Percentiles rank a stretch among this genome's conserved stretches.
These are phyloP conservation scores for Blastomyces gilchristii DNA, from an alignment of 2,329 filamentous ascomycete species.

Conservation along the genomic window DNA sequence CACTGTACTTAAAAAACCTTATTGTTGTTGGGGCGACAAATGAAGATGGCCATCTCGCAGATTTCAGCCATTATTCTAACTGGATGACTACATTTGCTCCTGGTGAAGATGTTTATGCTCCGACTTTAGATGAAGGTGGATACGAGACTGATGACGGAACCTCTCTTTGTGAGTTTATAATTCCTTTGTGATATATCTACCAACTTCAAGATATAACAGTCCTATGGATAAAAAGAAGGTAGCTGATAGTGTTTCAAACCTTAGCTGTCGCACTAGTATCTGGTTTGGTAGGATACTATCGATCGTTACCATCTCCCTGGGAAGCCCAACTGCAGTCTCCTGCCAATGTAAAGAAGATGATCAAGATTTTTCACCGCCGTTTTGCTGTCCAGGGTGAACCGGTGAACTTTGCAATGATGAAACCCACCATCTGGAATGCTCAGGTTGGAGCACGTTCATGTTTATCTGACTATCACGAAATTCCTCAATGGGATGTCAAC, in stretches of 20 bases:
- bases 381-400: not conserved
- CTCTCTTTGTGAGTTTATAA: not conserved
- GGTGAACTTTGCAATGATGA: not conserved
- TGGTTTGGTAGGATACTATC: not conserved
- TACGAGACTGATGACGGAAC: not conserved
- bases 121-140: not conserved
- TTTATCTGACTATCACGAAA: not conserved
- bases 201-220: not conserved
- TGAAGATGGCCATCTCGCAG: not conserved
- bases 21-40: not conserved
- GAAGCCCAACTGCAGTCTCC: not conserved
- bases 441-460: not conserved
- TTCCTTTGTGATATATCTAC: not conserved
- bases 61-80: not conserved
- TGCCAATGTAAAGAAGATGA: slow-evolving; percentile 5
- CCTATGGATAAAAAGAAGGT: not conserved
- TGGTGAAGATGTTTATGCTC: not conserved
- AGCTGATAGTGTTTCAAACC: not conserved
- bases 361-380: slow-evolving; percentile 3
- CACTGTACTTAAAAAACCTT: not conserved
- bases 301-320: not conserved
- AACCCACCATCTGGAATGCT: slow-evolving; percentile 5
- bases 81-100: slow-evolving; percentile 5
- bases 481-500: not conserved
- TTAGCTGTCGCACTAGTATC: not conserved